Base-by-base conservation (phyloP, 2,329 filamentous ascomycete genomes). In the Xylaria sp. region DNA sequence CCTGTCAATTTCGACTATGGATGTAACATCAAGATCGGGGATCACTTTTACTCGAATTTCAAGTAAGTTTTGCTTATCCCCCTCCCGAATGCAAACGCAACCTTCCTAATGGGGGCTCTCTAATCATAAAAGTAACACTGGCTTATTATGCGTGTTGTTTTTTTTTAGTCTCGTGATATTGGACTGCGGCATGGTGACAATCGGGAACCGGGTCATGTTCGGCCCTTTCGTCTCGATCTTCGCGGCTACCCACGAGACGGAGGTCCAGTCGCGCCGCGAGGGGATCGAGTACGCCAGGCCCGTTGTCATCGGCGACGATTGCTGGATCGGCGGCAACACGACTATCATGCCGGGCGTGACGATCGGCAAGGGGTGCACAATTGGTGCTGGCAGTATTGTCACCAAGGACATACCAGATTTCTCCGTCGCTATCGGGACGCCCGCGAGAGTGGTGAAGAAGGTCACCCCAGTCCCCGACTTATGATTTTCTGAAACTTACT, bases 221-320 rank as follows among this genome's bases (percentile, higher is more conserved):
- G 92, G 89, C 0, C 89, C 91, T 0, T 89, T 87, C 69, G 89
- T 94, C 0, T 85, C 81, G 52, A 84, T 95, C 58, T 92, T 87
- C 72, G 85, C 87, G 2, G 91, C 86, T 1, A 89, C 87, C 0
- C 92, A 95, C 74, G 90, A 91, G 51, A 79, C 90, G 0, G 89
- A 90, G 67, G 79, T 84, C 0, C 77, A 79, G 56, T 80, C 78
- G 1, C 78, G 83, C 17, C 75, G 82, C 23, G 78, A 82, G 38
- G 75, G 74, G 15, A 74, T 83, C 56, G 82, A 84, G 67, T 84
- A 79, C 60, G 82, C 81, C 0, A 74, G 73, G 14, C 73, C 78
- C 2, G 78, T 86, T 38, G 72, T 67, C 2, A 84, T 86, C 37
- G 82, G 78, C 1, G 78, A 84, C 49, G 83, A 86, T 69, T 85